phyloP scores from a whole-genome alignment of 208 protist genomes.

The Acanthamoeba pearcei region DNA sequence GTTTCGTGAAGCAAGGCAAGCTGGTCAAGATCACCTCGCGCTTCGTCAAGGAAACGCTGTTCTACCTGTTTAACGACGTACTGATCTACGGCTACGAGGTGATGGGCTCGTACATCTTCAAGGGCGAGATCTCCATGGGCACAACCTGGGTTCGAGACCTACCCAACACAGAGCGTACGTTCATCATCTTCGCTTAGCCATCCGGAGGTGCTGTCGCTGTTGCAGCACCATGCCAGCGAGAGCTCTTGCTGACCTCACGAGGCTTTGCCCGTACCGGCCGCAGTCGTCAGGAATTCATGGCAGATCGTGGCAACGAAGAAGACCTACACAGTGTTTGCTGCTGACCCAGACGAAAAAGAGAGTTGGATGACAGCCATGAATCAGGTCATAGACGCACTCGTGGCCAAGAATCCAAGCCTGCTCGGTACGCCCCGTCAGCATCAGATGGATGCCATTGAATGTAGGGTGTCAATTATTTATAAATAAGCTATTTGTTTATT shows the following conservation, averaged over 20 bases:
- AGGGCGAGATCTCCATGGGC: slow-evolving; percentile 21
- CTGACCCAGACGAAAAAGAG: slow-evolving; percentile 9
- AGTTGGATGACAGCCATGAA: not conserved
- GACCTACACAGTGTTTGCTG: slow-evolving; percentile 67
- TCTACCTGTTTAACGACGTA: slow-evolving; percentile 60
- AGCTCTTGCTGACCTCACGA: too few relatives aligned
- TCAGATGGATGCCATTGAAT: not conserved
- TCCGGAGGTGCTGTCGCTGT: too few relatives aligned
- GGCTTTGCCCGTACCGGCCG: not conserved
- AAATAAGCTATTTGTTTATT: not conserved
- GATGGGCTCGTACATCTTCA: slow-evolving; percentile 57
- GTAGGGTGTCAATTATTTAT: not conserved
- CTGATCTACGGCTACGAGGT: slow-evolving; percentile 65
- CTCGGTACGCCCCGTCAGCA: not conserved
- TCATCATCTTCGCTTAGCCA: not conserved
- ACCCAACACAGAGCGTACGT: slow-evolving; percentile 54
- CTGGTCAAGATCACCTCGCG: slow-evolving; percentile 67
- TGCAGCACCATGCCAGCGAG: not conserved
- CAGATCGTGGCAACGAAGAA: slow-evolving; percentile 53
- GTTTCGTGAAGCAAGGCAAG: slow-evolving; percentile 41
- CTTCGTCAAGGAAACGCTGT: slow-evolving; percentile 59
- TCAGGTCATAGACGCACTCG: slow-evolving; percentile 35
- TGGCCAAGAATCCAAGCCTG: slow-evolving; percentile 24
- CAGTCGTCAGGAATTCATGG: not conserved
- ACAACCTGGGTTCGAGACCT: slow-evolving; percentile 58